Base-by-base conservation (phyloP, 805 yeast genomes). In the Metschnikowia drakensbergensis region DNA sequence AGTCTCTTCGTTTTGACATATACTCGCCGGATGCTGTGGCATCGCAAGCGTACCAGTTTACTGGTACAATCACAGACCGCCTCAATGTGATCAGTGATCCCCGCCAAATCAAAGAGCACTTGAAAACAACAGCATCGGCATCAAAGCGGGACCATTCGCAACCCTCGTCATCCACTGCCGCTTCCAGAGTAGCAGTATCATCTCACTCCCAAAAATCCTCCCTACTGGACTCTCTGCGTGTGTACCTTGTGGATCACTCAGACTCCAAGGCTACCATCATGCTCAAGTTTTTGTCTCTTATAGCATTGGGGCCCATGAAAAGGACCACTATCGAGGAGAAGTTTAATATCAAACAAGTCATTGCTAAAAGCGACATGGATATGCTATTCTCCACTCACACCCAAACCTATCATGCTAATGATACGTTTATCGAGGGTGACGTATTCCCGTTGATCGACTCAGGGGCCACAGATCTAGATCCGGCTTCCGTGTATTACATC, bases 1-100 rank as follows among this genome's bases (percentile, higher is more conserved):
- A 71, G 48, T 64, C 61, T 37, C 64, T 68, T 47, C 68, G 68
- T 40, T 63, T 69, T 26, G 72, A 68, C 49, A 51, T 72, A 5
- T 71, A 69, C 55, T 50, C 62, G 8, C 54, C 48, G 2, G 37
- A 49, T n/a, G 34, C 44, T 7, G 36, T 46, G 7, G 42, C 49
- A 9, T 37, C 49, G 13, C 50, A 48, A 23, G 50, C 49, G 10
- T 52, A 52, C 35, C 38, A 37, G 34, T 67, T 60, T 51, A 50
- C 65, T 9, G 76, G 76, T 17, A 57, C 70, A 38, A 62, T 71
- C 37, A 45, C 59, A 34, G 57, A 59, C 44, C 61, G 65, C 42
- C 59, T 71, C 47, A 67, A 57, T 46, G 66, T 68, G 11, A 53
- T 62, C 35, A 62, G 67, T 28, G 74, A 68, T 48, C 53, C 64